phyloP scores from a whole-genome alignment of 2,329 filamentous ascomycete species.

The Ceratocystis albifundus region DNA sequence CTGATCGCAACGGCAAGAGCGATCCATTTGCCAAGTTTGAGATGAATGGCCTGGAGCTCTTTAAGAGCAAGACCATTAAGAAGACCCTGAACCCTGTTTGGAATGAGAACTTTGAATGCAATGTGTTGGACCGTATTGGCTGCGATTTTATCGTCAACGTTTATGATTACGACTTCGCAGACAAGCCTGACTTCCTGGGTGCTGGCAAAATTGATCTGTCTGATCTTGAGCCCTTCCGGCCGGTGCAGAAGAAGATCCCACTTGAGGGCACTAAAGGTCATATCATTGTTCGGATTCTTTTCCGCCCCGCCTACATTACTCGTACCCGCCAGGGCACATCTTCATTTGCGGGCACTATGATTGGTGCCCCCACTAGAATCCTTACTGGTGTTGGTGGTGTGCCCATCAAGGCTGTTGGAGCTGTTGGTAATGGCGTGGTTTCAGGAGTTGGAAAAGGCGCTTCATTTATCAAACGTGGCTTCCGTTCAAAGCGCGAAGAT shows the following conservation, averaged over 20 bases:
- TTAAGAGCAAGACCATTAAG: conserved; percentile 93
- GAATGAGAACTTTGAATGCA: conserved; percentile 91
- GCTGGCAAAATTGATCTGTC: conserved; percentile 63
- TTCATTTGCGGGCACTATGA: conserved; percentile 86
- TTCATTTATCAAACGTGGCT: conserved; percentile 76
- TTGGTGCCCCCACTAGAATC: conserved; percentile 70
- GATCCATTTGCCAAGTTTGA: conserved; percentile 95
- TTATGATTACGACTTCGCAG: conserved; percentile 93
- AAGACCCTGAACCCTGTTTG: conserved; percentile 90
- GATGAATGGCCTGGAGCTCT: conserved; percentile 76
- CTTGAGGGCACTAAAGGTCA: conserved; percentile 84
- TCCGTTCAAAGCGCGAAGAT: conserved; percentile 60
- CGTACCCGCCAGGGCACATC: conserved; percentile 79
- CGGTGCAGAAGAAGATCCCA: conserved; percentile 59
- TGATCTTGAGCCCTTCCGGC: conserved; percentile 71
- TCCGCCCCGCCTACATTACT: conserved; percentile 85
- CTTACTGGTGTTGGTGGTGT: conserved; percentile 70
- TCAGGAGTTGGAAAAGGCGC: conserved; percentile 66
- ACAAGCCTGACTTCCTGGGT: conserved; percentile 86
- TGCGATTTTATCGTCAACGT: conserved; percentile 74
- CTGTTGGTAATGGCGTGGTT: conserved; percentile 51
- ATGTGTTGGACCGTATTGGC: conserved; percentile 70
- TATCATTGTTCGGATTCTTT: conserved; percentile 72
- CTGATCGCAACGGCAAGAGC: conserved; percentile 91
- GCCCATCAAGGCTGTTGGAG: conserved; percentile 79